These are phyloP conservation scores for Saitoella complicata DNA, from an alignment of 805 yeast genomes.

Conservation along the genomic window DNA sequence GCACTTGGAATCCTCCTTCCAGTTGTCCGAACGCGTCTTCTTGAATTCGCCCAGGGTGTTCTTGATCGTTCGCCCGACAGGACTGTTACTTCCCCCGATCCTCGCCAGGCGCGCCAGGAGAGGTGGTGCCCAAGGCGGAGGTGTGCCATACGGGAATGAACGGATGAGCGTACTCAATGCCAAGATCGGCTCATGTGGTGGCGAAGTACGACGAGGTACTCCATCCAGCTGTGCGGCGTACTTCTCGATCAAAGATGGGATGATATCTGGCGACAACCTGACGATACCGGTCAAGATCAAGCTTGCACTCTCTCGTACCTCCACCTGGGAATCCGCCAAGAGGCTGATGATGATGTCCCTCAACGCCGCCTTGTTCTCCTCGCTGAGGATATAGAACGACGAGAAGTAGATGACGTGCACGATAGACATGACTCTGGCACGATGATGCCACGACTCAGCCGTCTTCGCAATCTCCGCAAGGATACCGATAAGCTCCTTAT, in stretches of 20 bases:
- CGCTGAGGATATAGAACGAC: conserved; percentile 39
- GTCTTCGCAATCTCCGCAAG: conserved; percentile 25
- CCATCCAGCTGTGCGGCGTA: conserved; percentile 9
- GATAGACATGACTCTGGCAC: conserved; percentile 48
- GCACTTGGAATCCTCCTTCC: conserved; percentile 73
- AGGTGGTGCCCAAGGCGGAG: conserved; percentile 89
- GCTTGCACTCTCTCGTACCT: conserved; percentile 61
- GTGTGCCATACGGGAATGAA: conserved; percentile 81
- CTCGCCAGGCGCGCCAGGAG: conserved; percentile 49
- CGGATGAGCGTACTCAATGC: conserved; percentile 78
- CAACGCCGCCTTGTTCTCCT: conserved; percentile 32
- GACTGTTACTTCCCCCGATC: conserved; percentile 49
- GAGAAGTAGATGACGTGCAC: conserved; percentile 56
- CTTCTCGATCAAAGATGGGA: conserved; percentile 26
- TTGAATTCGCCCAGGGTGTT: conserved; percentile 68
- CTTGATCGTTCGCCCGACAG: conserved; percentile 72
- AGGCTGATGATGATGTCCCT: conserved; percentile 36
- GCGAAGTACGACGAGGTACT: conserved; percentile 16
- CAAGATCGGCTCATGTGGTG: conserved; percentile 70
- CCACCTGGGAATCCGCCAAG: conserved; percentile 47
- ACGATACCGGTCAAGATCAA: conserved; percentile 64
- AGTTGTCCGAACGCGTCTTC: conserved; percentile 83
- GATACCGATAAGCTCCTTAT: conserved; percentile 29
- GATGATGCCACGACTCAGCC: conserved; percentile 42
- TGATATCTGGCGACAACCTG: conserved; percentile 38